Conservation (phyloP, 129 eudicot genomes). For the Scalesia atractyloides region DNA sequence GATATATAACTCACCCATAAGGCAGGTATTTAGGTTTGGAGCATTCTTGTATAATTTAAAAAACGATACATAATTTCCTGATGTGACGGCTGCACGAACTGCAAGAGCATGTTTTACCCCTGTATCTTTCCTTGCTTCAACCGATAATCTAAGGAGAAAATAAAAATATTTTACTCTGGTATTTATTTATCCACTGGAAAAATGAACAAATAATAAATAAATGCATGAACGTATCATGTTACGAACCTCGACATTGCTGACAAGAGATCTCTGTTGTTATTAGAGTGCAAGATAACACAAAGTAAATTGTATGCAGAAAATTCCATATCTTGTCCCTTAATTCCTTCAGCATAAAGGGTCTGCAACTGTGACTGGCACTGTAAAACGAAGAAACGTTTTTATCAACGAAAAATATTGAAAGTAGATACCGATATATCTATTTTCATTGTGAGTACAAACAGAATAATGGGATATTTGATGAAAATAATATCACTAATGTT, state of each 20-base stretch:
- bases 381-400: slow-evolving; percentile 18
- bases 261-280: slow-evolving; percentile 82
- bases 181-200: slow-evolving; percentile 8
- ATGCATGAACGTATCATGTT: slow-evolving; percentile 11
- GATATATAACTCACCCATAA: slow-evolving; percentile 66
- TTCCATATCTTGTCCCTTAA: slow-evolving; percentile 79
- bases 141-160: slow-evolving; percentile 60
- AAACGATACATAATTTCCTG: slow-evolving; percentile 78
- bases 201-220: background rate
- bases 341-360: slow-evolving; percentile 93
- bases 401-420: background rate
- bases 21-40: slow-evolving; percentile 76
- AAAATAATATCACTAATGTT: slow-evolving; percentile 3
- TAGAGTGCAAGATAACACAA: slow-evolving; percentile 85
- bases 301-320: slow-evolving; percentile 91
- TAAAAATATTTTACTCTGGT: slow-evolving; percentile 5
- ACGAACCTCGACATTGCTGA: slow-evolving; percentile 90
- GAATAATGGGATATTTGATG: background rate
- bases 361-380: slow-evolving; percentile 96
- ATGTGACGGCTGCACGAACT: slow-evolving; percentile 82
- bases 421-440: background rate
- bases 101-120: slow-evolving; percentile 94
- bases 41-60: slow-evolving; percentile 81
- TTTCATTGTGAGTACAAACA: background rate
- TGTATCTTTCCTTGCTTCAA: slow-evolving; percentile 63